phyloP scores from a whole-genome alignment of 1,139 yeast species.

The Yarrowia galli region DNA sequence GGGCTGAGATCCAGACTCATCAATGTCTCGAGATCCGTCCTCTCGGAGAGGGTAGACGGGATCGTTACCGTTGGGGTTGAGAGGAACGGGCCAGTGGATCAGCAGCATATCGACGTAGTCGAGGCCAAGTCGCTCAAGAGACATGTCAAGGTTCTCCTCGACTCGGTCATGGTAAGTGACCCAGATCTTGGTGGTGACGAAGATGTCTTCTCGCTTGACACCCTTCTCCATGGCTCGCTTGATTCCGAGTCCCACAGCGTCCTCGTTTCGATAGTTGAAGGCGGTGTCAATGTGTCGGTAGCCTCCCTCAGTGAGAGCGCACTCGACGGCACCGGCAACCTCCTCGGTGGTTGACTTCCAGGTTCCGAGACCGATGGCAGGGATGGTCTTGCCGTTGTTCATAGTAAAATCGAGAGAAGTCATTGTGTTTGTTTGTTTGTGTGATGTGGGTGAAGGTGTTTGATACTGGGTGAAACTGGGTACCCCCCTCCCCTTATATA shows the following conservation, averaged over 20 bases:
- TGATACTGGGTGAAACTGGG: not conserved
- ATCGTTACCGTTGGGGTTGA: constrained; percentile 55
- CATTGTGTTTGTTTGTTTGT: constrained; percentile 40
- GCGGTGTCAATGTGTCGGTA: constrained; percentile 86
- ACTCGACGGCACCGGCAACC: constrained; percentile 64
- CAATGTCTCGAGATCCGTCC: constrained; percentile 57
- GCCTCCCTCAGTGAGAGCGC: constrained; percentile 68
- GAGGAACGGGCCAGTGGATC: constrained; percentile 86
- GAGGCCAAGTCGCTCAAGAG: constrained; percentile 70
- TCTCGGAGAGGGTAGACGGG: constrained; percentile 53
- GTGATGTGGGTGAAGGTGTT: not conserved
- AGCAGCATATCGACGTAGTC: constrained; percentile 85
- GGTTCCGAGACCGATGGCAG: constrained; percentile 78
- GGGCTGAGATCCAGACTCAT: constrained; percentile 62
- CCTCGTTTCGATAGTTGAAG: constrained; percentile 67
- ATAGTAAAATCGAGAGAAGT: constrained; percentile 50
- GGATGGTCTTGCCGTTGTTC: constrained; percentile 70
- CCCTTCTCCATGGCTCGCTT: constrained; percentile 65
- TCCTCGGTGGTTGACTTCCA: constrained; percentile 71
- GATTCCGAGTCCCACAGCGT: constrained; percentile 63
- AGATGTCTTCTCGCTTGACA: constrained; percentile 72
- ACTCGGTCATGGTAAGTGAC: constrained; percentile 68
- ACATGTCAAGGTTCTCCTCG: constrained; percentile 63
- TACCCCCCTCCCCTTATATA: constrained; percentile 3
- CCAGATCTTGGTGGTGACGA: constrained; percentile 84